Evolutionary conservation across 768 basidiomycete species (phyloP).

Genomic region (Tricholoma furcatifolium): DNA sequence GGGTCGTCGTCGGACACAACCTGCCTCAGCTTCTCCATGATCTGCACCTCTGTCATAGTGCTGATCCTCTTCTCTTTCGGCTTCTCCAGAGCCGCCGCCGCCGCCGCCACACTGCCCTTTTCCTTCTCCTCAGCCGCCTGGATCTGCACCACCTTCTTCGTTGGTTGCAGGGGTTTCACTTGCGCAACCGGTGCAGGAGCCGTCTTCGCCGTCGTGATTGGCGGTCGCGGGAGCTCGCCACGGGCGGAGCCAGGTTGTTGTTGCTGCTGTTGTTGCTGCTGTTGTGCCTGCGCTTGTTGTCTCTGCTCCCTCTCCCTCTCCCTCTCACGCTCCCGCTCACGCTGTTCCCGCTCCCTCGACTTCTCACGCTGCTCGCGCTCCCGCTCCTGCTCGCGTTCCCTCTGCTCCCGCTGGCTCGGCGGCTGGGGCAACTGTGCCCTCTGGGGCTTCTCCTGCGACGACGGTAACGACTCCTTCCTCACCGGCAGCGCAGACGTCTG

Average conservation of each 20-base stretch:
- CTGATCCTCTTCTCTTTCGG: conserved; percentile 89
- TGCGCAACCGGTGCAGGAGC: conserved; percentile 50
- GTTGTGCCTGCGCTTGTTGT: conserved; percentile 14
- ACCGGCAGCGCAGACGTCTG: conserved; percentile 32
- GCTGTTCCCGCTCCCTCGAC: conserved; percentile 21
- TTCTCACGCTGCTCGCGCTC: conserved; percentile 20
- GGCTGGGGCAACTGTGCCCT: conserved; percentile 15
- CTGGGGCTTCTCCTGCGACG: conserved; percentile 19
- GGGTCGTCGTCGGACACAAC: conserved; percentile 90
- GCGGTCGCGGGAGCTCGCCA: conserved; percentile 31
- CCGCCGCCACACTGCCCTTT: conserved; percentile 51
- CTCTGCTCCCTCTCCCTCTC: conserved; percentile 16
- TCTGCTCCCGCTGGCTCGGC: conserved; percentile 36
- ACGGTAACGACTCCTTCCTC: conserved; percentile 51
- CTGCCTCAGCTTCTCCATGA: conserved; percentile 93
- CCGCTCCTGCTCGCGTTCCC: conserved; percentile 20
- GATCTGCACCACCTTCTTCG: conserved; percentile 70
- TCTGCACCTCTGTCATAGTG: conserved; percentile 95
- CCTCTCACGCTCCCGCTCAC: conserved; percentile 37
- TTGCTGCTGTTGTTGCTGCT: conserved; percentile 22
- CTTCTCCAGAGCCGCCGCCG: conserved; percentile 73
- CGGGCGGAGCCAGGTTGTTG: conserved; percentile 16
- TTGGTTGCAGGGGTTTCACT: conserved; percentile 74
- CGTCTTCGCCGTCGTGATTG: conserved; percentile 42
- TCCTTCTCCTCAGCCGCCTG: conserved; percentile 50